Evolutionary conservation across 768 basidiomycete species (phyloP).

Genomic region (Candolleomyces aberdarensis): DNA sequence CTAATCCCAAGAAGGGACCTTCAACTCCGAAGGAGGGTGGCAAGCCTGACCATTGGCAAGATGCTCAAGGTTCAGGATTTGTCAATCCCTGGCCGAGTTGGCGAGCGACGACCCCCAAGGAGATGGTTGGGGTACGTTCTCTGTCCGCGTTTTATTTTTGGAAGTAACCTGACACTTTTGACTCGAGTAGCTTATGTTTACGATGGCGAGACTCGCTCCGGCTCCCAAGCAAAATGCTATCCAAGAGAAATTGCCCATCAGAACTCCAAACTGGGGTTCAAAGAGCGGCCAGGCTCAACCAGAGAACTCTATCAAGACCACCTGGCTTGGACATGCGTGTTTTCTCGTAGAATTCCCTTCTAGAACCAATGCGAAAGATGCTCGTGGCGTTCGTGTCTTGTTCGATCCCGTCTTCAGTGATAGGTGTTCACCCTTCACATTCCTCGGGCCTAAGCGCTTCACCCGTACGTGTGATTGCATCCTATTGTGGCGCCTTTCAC

Average conservation of each 20-base stretch:
- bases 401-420: constrained; percentile 55
- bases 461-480: constrained; percentile 33
- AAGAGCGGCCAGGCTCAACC: constrained; percentile 11
- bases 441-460: constrained; percentile 44
- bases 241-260: constrained; percentile 25
- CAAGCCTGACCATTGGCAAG: constrained; percentile 24
- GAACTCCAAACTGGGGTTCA: constrained; percentile 37
- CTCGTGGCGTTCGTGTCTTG: constrained; percentile 42
- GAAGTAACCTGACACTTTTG: neutral
- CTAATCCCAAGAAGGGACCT: neutral
- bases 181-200: neutral
- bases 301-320: constrained; percentile 42
- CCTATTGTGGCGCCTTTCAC: neutral
- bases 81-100: constrained; percentile 29
- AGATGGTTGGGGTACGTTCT: constrained; percentile 15
- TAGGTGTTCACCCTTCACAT: constrained; percentile 46
- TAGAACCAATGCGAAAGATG: constrained; percentile 16
- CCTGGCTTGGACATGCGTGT: constrained; percentile 56
- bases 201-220: neutral
- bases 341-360: constrained; percentile 51
- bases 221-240: constrained; percentile 3
- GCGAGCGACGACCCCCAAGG: constrained; percentile 13
- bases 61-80: constrained; percentile 18
- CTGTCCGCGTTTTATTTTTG: neutral
- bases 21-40: neutral